These are phyloP conservation scores for Exophiala calicioides DNA, from an alignment of 2,329 filamentous ascomycete genomes.

Conservation along the genomic window DNA sequence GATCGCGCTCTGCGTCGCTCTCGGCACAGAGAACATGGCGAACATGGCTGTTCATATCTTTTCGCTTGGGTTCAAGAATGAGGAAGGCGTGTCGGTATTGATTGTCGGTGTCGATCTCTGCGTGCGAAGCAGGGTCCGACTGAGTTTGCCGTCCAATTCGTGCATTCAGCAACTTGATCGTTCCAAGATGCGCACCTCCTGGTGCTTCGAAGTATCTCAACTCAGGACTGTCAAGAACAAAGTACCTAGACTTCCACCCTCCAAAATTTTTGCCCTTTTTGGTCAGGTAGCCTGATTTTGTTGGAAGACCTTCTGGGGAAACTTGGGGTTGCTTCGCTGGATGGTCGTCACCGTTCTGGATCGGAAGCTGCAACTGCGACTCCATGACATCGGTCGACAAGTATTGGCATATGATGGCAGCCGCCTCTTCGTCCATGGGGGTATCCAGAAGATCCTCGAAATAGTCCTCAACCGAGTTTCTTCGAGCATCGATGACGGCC, in stretches of 20 bases:
- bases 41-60: constrained; percentile 83
- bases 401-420: constrained; percentile 82
- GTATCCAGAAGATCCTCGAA: constrained; percentile 83
- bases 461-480: constrained; percentile 78
- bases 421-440: constrained; percentile 73
- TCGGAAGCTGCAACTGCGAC: constrained; percentile 40
- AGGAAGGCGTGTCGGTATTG: constrained; percentile 97
- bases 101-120: constrained; percentile 77
- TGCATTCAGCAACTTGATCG: constrained; percentile 85
- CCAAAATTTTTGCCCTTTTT: constrained; percentile 99
- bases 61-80: constrained; percentile 92
- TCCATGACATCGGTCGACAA: constrained; percentile 68
- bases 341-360: constrained; percentile 21
- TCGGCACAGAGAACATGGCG: constrained; percentile 95
- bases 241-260: constrained; percentile 88
- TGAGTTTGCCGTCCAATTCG: constrained; percentile 84
- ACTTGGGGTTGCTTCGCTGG: constrained; percentile 36
- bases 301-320: constrained; percentile 64
- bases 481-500: constrained; percentile 85
- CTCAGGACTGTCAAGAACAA: constrained; percentile 67
- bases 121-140: constrained; percentile 34
- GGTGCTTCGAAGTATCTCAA: constrained; percentile 91
- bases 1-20: constrained; percentile 86
- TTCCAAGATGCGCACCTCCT: constrained; percentile 85
- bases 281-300: constrained; percentile 87